Conservation (phyloP, 805 yeast genomes). For the Metschnikowia dekortorum region DNA sequence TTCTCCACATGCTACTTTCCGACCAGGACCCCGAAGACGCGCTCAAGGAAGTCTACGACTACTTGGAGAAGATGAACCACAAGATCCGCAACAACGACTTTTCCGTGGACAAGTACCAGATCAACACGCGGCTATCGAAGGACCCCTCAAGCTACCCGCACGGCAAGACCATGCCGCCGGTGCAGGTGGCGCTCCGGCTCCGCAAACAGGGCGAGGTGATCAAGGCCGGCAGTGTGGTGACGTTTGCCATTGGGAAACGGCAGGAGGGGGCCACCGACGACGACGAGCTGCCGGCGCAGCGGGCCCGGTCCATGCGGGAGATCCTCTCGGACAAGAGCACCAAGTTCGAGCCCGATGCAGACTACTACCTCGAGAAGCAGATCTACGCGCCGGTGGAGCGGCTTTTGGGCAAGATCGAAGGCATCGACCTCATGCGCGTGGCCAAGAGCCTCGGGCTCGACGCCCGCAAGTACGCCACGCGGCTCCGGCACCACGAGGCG, state of each 20-base stretch:
- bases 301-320: conserved; percentile 82
- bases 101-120: conserved; percentile 64
- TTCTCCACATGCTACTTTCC: conserved; percentile 65
- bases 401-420: conserved; percentile 78
- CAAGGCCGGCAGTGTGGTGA: conserved; percentile 84
- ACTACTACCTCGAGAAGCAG: conserved; percentile 82
- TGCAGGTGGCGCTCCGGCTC: conserved; percentile 83
- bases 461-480: conserved; percentile 51
- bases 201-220: conserved; percentile 80
- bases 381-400: conserved; percentile 88
- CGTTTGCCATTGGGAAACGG: conserved; percentile 66
- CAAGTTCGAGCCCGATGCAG: conserved; percentile 62
- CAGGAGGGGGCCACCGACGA: conserved; percentile 27
- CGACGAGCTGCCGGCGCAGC: conserved; percentile 50
- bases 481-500: conserved; percentile 40
- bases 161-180: conserved; percentile 75
- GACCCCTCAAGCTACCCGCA: conserved; percentile 83
- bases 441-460: conserved; percentile 80
- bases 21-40: conserved; percentile 77
- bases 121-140: conserved; percentile 84
- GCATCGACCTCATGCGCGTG: conserved; percentile 74
- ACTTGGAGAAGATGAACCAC: conserved; percentile 56
- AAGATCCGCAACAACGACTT: conserved; percentile 59
- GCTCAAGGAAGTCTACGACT: conserved; percentile 62
- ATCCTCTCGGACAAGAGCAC: conserved; percentile 47